Conservation (phyloP, 139 green algal genomes). For the Chlamydomonas incerta region DNA sequence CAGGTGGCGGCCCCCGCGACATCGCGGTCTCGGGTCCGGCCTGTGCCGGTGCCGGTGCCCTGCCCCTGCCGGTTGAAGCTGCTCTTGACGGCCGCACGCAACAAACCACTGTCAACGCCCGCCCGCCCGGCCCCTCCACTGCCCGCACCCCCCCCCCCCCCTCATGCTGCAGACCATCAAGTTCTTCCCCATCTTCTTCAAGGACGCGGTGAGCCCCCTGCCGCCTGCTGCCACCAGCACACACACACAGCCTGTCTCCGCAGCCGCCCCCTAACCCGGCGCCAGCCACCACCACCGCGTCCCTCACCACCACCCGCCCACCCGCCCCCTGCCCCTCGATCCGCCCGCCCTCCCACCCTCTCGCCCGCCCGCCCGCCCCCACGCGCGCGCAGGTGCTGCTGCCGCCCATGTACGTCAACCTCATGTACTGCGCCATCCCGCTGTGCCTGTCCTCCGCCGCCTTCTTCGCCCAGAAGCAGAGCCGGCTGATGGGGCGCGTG, state of each 20-base stretch:
- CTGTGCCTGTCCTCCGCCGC: conserved; percentile 23
- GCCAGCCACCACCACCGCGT: not conserved
- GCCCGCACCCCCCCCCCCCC: too few species aligned
- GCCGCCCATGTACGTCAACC: conserved; percentile 38
- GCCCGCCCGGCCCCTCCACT: too few species aligned
- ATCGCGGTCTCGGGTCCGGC: too few species aligned
- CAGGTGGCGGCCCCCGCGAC: too few species aligned
- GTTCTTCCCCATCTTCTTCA: conserved; percentile 79
- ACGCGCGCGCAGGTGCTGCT: conserved; percentile 15
- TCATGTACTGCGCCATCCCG: conserved; percentile 53
- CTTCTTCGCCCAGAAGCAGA: conserved; percentile 19
- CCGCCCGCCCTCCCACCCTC: not conserved
- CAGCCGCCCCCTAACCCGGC: too few species aligned
- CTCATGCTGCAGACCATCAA: conserved; percentile 58
- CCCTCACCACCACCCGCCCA: too few species aligned
- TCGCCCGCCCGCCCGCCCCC: not conserved
- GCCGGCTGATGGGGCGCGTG: conserved; percentile 26
- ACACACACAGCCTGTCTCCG: too few species aligned
- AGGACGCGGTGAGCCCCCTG: conserved; percentile 38
- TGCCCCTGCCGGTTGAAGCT: too few species aligned
- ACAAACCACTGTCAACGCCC: too few species aligned
- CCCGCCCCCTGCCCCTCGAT: not conserved
- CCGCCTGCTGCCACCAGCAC: too few species aligned
- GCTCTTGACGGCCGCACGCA: too few species aligned
- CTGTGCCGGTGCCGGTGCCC: too few species aligned